These are phyloP conservation scores for Plenodomus lindquistii DNA, from an alignment of 2,329 filamentous ascomycete species.

Conservation along the genomic window DNA sequence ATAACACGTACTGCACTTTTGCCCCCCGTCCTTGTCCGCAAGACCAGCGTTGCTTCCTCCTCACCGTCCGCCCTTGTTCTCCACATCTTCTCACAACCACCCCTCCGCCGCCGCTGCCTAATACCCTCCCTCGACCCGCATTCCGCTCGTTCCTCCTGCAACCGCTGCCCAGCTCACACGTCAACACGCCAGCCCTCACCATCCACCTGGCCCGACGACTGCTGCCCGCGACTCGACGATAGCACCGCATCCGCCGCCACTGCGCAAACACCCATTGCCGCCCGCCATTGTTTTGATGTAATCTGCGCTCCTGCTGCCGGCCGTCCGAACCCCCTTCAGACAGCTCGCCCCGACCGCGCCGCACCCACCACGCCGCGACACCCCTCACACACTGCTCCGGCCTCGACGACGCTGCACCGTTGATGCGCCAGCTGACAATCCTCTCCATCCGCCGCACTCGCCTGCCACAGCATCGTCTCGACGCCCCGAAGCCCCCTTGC, in stretches of 20 bases:
- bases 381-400: background rate
- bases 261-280: conserved; percentile 21
- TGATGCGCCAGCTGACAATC: conserved; percentile 28
- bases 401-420: conserved; percentile 16
- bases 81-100: background rate
- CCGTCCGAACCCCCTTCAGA: conserved; percentile 25
- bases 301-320: conserved; percentile 31
- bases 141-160: conserved; percentile 36
- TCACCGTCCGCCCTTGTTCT: conserved; percentile 2
- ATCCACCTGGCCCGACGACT: conserved; percentile 12
- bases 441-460: conserved; percentile 29
- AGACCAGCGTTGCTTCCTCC: conserved; percentile 29
- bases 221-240: conserved; percentile 20
- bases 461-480: conserved; percentile 30
- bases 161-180: conserved; percentile 27
- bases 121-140: conserved; percentile 24
- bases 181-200: conserved; percentile 12
- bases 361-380: conserved; percentile 22
- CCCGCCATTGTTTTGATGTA: conserved; percentile 41
- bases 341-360: conserved; percentile 23
- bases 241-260: conserved; percentile 12
- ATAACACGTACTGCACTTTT: conserved; percentile 27
- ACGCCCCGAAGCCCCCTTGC: conserved; percentile 26
- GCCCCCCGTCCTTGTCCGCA: conserved; percentile 31
- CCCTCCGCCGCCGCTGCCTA: conserved; percentile 7